Percentiles rank a stretch among this genome's conserved stretches.
These are phyloP conservation scores for Brassica rapa DNA, from an alignment of 345 rosid species.

Conservation along the genomic window DNA sequence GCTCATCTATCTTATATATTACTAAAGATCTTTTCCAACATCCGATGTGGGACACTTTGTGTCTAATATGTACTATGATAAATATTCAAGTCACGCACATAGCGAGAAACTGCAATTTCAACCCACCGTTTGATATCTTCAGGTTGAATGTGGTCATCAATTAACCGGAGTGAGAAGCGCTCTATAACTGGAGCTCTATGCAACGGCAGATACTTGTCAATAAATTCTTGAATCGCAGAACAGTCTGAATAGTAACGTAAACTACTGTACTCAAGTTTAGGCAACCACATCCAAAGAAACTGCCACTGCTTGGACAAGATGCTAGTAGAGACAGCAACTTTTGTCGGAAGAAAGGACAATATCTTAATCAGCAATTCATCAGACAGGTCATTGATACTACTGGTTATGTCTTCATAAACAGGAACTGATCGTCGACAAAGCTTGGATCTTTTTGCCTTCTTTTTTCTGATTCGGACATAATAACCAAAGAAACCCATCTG, in stretches of 20 bases:
- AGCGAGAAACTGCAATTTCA: not conserved
- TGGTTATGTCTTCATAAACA: too few species aligned
- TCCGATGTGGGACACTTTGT: too few species aligned
- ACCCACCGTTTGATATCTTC: not conserved
- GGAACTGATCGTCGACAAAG: too few species aligned
- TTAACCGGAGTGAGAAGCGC: too few species aligned
- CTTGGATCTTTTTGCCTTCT: not conserved
- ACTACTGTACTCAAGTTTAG: not conserved
- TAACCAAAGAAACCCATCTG: not conserved
- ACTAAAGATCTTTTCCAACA: too few species aligned
- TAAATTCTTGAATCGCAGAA: not conserved
- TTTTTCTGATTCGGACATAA: not conserved
- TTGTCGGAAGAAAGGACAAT: not conserved
- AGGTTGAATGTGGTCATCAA: too few species aligned
- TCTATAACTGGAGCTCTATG: not conserved
- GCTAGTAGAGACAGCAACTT: not conserved
- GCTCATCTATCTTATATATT: too few species aligned
- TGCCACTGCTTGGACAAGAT: not conserved
- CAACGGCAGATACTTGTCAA: not conserved
- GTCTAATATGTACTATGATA: too few species aligned
- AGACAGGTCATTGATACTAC: not conserved
- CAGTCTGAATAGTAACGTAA: not conserved
- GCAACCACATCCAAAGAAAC: conserved; percentile 11
- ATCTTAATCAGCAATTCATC: conserved; percentile 4
- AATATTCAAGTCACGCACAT: not conserved